Percentiles rank a stretch among this genome's conserved stretches.
Evolutionary conservation across 805 yeast species (phyloP).

Genomic region (Zygosaccharomyces kombuchaensis): DNA sequence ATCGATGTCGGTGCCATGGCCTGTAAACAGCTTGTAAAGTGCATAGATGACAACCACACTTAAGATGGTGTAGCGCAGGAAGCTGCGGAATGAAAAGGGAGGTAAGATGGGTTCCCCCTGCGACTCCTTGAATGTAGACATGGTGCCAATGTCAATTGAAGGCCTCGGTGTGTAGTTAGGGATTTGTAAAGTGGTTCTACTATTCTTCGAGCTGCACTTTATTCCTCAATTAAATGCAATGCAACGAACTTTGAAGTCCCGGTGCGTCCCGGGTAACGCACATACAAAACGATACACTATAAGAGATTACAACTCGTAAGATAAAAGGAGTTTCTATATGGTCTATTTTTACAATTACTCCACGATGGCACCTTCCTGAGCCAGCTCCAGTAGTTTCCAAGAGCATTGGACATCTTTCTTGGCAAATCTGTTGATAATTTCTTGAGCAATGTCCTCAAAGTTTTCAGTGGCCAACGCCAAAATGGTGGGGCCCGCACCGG

Average conservation of each 20-base stretch:
- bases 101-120: slow-evolving; percentile 13
- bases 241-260: neutral
- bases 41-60: slow-evolving; percentile 26
- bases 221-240: neutral
- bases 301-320: neutral
- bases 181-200: neutral
- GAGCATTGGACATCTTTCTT: slow-evolving; percentile 64
- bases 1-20: slow-evolving; percentile 87
- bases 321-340: neutral
- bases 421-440: slow-evolving; percentile 65
- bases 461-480: slow-evolving; percentile 87
- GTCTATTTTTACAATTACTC: slow-evolving; percentile 10
- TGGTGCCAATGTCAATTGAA: slow-evolving; percentile 4
- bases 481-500: slow-evolving; percentile 98
- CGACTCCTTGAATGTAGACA: slow-evolving; percentile 15
- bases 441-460: slow-evolving; percentile 76
- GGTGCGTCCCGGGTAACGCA: neutral
- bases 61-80: slow-evolving; percentile 21
- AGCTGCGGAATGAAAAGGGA: slow-evolving; percentile 18
- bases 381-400: slow-evolving; percentile 83
- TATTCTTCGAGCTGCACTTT: neutral
- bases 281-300: neutral
- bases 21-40: slow-evolving; percentile 61
- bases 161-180: neutral
- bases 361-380: slow-evolving; percentile 80